A percentile compares a stretch with the other conserved stretches of the same genome.
phyloP scores from a whole-genome alignment of 2,329 filamentous ascomycete genomes.

The Emmonsiellopsis sp. region DNA sequence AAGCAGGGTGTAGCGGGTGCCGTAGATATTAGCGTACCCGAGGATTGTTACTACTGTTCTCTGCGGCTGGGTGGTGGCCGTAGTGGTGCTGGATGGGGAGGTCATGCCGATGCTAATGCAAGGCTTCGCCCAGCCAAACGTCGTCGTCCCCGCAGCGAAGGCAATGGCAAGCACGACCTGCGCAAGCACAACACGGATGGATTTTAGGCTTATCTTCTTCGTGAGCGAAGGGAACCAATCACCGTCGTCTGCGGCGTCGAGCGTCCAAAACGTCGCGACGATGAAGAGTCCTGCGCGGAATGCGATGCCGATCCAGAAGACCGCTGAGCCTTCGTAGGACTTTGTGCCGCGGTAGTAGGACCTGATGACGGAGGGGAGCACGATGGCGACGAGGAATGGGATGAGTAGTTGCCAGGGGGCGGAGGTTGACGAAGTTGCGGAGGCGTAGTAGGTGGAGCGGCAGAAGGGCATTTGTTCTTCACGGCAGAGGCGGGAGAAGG shows the following conservation, averaged over 20 bases:
- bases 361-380: conserved; percentile 69
- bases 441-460: conserved; percentile 90
- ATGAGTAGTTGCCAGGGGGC: conserved; percentile 80
- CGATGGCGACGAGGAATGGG: conserved; percentile 62
- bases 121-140: conserved; percentile 77
- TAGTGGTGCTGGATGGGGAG: conserved; percentile 37
- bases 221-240: conserved; percentile 64
- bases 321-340: conserved; percentile 79
- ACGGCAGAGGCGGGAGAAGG: conserved; percentile 82
- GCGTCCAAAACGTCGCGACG: conserved; percentile 72
- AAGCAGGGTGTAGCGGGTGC: conserved; percentile 78
- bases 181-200: conserved; percentile 64
- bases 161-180: conserved; percentile 72
- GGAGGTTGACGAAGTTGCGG: conserved; percentile 82
- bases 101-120: conserved; percentile 62
- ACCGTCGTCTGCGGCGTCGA: conserved; percentile 77
- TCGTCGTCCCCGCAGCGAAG: conserved; percentile 72
- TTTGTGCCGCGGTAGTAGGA: conserved; percentile 72
- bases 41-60: conserved; percentile 60
- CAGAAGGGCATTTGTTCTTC: conserved; percentile 99
- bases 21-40: conserved; percentile 88
- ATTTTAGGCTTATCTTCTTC: conserved; percentile 57
- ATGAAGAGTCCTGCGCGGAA: conserved; percentile 69
- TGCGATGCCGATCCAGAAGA: conserved; percentile 71
- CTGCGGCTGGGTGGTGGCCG: conserved; percentile 6